Base-by-base conservation (phyloP, 2,329 filamentous ascomycete species). In the Chaetothyriales sp. region DNA sequence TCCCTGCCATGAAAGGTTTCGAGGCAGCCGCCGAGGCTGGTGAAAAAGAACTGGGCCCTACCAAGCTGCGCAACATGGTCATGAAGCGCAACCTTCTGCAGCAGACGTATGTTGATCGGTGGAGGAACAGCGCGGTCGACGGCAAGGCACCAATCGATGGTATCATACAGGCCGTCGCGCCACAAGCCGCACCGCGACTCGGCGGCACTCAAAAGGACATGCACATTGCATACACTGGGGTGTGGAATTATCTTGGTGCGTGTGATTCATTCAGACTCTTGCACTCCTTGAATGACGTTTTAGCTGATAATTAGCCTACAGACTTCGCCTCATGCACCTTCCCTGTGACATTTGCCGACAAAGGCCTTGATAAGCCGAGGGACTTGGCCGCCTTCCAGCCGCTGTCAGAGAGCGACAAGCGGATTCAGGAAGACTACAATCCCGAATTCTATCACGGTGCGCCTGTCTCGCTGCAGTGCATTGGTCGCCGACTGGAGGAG, bases 41-140 rank as follows among this genome's bases (percentile, higher is more conserved):
- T 8, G 56, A 60, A 51, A 57, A 56, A 54, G 49, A 63, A 56
- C 55, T 65, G n/a, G 59, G 58, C 6, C 56, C 60, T 10, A 61
- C 60, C 1, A 63, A 62, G 52, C 59, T 65, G 56, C 60, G 63
- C 8, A 50, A 61, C 47, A 63, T 63, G 59, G 62, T 60, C 18
- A 46, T 63, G 20, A 56, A 56, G 44, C 53, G 63, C 29, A 65
- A 65, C 46, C 53, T 50, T 22, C 51, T 65, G 18, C 66, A 68
- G 50, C 68, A 69, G 48, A 55, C 54, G 9, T 69, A 68, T 54
- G 50, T 68, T 18, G 67, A 69, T 60, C 52, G 54, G 4, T 69
- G 67, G 67, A 64, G 60, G 19, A 61, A 59, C 7, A 66, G 65
- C 1, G 63, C 55, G 0, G 56, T 20, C 1, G 53, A 64, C 55